A percentile compares a stretch with the other conserved stretches of the same genome.
Conservation (phyloP, 306 rosid genomes). For the Prunus padus region DNA sequence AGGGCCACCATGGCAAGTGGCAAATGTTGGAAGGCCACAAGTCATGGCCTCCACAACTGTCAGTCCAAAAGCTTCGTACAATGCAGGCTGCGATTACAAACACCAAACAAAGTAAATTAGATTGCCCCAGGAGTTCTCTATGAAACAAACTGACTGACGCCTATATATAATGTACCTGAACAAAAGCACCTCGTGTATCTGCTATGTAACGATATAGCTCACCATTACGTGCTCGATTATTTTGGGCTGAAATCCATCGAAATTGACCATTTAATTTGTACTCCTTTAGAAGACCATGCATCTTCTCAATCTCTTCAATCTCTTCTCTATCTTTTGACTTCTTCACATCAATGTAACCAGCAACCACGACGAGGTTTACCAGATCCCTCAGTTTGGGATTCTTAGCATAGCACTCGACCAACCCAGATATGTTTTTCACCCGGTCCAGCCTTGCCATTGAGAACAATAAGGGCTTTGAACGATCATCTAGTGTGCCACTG, state of each 20-base stretch:
- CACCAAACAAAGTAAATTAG: not conserved
- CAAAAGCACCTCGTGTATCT: constrained; percentile 78
- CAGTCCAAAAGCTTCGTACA: constrained; percentile 97
- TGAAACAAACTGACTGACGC: constrained; percentile 1
- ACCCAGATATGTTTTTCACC: constrained; percentile 78
- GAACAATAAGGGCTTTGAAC: constrained; percentile 80
- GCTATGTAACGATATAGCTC: constrained; percentile 93
- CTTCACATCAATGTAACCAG: constrained; percentile 74
- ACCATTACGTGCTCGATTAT: constrained; percentile 87
- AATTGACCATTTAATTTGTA: constrained; percentile 64
- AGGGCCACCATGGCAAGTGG: constrained; percentile 94
- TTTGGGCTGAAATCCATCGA: constrained; percentile 88
- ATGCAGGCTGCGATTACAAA: constrained; percentile 71
- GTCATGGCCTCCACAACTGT: constrained; percentile 98
- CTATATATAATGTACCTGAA: constrained; percentile 56
- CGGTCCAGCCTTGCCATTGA: constrained; percentile 88
- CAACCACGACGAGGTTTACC: constrained; percentile 80
- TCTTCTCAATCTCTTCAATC: constrained; percentile 85
- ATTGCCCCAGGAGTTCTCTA: not conserved
- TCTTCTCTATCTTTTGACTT: constrained; percentile 90
- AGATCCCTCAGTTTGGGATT: constrained; percentile 70
- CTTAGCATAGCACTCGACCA: constrained; percentile 82
- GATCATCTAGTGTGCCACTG: constrained; percentile 70
- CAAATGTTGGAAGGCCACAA: constrained; percentile 88
- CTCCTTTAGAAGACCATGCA: constrained; percentile 63